Percentiles rank a stretch among this genome's conserved stretches.
Evolutionary conservation across 106 monocot genomes (phyloP).

Genomic region (Hemerocallis citrina): DNA sequence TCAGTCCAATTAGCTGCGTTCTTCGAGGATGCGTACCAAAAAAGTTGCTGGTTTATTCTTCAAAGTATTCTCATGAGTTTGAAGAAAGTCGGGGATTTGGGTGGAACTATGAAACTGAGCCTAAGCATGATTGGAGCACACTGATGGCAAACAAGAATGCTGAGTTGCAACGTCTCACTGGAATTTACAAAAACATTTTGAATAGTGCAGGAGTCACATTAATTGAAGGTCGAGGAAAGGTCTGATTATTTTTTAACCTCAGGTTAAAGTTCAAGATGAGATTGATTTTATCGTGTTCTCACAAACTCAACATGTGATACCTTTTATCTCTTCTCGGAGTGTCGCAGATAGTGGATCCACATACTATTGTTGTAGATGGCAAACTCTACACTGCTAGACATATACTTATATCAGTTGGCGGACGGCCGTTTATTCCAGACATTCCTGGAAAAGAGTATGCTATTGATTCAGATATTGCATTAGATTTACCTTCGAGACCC

Average conservation of each 20-base stretch:
- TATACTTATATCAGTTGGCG: slow-evolving; percentile 93
- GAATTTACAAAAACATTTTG: slow-evolving; percentile 86
- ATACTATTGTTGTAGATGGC: slow-evolving; percentile 90
- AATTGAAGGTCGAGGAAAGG: slow-evolving; percentile 99
- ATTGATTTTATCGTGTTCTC: not conserved
- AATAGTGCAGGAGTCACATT: slow-evolving; percentile 77
- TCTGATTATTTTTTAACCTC: slow-evolving; percentile 17
- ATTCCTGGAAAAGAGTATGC: slow-evolving; percentile 91
- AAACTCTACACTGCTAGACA: slow-evolving; percentile 78
- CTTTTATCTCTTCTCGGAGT: not conserved
- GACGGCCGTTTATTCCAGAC: slow-evolving; percentile 71
- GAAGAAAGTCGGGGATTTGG: slow-evolving; percentile 98
- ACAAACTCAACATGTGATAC: not conserved
- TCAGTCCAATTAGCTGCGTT: slow-evolving; percentile 37
- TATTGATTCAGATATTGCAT: slow-evolving; percentile 90
- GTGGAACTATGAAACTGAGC: slow-evolving; percentile 84
- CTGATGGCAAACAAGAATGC: slow-evolving; percentile 96
- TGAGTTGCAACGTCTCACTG: slow-evolving; percentile 81
- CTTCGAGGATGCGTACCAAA: slow-evolving; percentile 98
- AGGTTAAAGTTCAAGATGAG: not conserved
- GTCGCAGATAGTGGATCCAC: slow-evolving; percentile 81
- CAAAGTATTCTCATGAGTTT: slow-evolving; percentile 92
- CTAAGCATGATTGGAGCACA: slow-evolving; percentile 95
- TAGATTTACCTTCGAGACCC: slow-evolving; percentile 78
- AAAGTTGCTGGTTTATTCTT: slow-evolving; percentile 88